These are phyloP conservation scores for Aureobasidium leucospermi DNA, from an alignment of 2,329 filamentous ascomycete species.

Conservation along the genomic window DNA sequence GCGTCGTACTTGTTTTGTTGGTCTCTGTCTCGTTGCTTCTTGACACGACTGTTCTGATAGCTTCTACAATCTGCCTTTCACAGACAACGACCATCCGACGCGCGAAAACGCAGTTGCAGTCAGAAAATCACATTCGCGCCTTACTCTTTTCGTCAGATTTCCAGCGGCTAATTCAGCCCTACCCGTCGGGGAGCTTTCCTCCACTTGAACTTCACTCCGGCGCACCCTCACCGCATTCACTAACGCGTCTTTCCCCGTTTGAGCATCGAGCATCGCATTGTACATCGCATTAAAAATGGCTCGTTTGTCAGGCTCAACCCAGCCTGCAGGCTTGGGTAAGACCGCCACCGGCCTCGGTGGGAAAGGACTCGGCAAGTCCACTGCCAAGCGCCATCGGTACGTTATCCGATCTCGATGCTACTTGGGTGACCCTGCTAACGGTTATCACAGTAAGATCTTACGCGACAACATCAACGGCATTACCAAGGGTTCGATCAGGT, in stretches of 20 bases:
- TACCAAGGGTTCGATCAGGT: conserved; percentile 11
- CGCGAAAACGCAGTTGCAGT: conserved; percentile 4
- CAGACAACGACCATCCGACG: neutral
- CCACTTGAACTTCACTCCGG: neutral
- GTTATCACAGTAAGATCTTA: conserved; percentile 10
- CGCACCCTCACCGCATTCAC: neutral
- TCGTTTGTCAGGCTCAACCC: neutral
- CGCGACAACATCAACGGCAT: conserved; percentile 15
- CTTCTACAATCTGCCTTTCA: neutral
- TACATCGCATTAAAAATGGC: neutral
- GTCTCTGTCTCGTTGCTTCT: neutral
- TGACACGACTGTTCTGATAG: neutral
- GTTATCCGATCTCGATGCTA: neutral
- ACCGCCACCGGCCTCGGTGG: neutral
- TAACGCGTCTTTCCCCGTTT: neutral
- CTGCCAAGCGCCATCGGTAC: conserved; percentile 3
- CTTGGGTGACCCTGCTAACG: neutral
- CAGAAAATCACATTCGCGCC: neutral
- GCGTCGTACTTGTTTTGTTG: neutral
- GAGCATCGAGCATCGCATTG: neutral
- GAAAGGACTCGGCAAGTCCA: conserved; percentile 4
- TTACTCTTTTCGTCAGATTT: neutral
- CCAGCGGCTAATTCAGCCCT: conserved; percentile 6
- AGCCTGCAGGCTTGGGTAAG: neutral
- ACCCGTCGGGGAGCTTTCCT: neutral